These are phyloP conservation scores for Eucalyptus polybractea DNA, from an alignment of 345 rosid species.

Conservation along the genomic window DNA sequence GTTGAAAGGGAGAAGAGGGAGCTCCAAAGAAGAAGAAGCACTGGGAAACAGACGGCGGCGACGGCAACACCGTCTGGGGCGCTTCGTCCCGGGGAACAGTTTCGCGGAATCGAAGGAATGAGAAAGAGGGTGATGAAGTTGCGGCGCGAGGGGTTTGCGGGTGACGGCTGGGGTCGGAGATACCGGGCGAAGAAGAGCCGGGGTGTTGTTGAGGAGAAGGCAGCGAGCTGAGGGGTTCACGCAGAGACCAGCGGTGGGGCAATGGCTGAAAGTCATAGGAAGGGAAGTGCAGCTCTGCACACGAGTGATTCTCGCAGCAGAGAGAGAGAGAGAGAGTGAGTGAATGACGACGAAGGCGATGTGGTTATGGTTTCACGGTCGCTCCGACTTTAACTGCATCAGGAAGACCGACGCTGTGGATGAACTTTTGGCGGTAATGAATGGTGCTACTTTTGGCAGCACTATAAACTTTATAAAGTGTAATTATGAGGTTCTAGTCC, in stretches of 20 bases:
- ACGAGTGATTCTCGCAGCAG: neutral
- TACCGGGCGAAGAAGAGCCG: neutral
- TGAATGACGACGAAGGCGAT: neutral
- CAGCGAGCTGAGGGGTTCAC: neutral
- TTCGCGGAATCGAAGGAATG: neutral
- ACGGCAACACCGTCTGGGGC: neutral
- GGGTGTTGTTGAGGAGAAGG: neutral
- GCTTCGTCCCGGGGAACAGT: neutral
- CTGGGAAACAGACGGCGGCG: neutral
- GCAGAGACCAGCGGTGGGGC: neutral
- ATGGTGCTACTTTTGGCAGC: neutral
- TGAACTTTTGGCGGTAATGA: neutral
- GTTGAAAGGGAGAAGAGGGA: constrained; percentile 59
- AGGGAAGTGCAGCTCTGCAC: neutral
- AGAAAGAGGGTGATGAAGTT: neutral
- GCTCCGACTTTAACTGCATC: neutral
- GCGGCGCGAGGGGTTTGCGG: neutral
- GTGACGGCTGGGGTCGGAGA: neutral
- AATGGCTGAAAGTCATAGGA: neutral
- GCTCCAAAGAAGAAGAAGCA: constrained; percentile 11
- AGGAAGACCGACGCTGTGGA: neutral
- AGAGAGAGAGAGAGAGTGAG: neutral
- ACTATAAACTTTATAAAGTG: too few relatives aligned
- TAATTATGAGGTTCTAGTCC: too few relatives aligned
- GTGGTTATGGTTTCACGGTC: neutral